Conservation (phyloP, 352 stramenopile genomes). For the Pythium phragmiticola region DNA sequence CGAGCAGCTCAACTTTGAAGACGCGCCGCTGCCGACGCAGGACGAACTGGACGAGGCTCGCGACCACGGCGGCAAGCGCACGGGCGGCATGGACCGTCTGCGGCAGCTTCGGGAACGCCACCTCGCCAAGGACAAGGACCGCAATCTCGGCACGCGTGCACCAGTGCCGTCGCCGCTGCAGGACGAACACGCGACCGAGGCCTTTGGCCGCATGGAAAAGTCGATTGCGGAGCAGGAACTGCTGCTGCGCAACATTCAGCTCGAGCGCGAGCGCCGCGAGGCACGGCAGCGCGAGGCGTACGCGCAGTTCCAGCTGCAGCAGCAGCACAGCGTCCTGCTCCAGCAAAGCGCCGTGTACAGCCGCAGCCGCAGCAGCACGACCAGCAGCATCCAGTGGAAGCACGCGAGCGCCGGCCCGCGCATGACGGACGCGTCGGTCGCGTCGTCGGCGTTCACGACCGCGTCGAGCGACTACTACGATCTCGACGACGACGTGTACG, state of each 20-base stretch:
- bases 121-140: slow-evolving; percentile 64
- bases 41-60: slow-evolving; percentile 42
- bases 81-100: slow-evolving; percentile 34
- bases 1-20: slow-evolving; percentile 22
- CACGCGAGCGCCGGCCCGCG: not conserved
- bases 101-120: slow-evolving; percentile 63
- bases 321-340: slow-evolving; percentile 26
- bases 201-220: slow-evolving; percentile 52
- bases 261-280: slow-evolving; percentile 42
- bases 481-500: slow-evolving; percentile 22
- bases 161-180: not conserved
- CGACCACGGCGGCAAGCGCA: slow-evolving; percentile 31
- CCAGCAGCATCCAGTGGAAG: slow-evolving; percentile 19
- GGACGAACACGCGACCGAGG: slow-evolving; percentile 23
- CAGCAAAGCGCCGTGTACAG: not conserved
- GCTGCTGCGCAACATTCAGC: slow-evolving; percentile 57
- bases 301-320: slow-evolving; percentile 19
- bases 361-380: not conserved
- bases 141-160: slow-evolving; percentile 22
- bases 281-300: slow-evolving; percentile 20
- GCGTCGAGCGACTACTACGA: slow-evolving; percentile 12
- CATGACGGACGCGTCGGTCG: slow-evolving; percentile 23
- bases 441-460: slow-evolving; percentile 23
- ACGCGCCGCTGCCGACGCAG: slow-evolving; percentile 18
- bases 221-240: slow-evolving; percentile 66